Conservation (phyloP, 176 grass and related monocot genomes). For the Cenchrus purpureus region DNA sequence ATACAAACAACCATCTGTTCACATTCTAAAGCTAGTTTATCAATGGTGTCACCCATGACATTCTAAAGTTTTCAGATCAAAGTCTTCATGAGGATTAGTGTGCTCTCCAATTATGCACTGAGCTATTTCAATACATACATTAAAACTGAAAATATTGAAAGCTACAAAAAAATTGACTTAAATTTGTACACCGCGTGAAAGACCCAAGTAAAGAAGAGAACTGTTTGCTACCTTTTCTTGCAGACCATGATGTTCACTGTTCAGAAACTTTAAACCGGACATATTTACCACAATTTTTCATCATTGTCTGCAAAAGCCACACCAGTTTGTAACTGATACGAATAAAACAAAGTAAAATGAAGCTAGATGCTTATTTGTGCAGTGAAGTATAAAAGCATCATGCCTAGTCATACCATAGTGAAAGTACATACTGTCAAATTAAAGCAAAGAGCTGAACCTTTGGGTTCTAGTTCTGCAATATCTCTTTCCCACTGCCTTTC, state of each 20-base stretch:
- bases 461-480: conserved; percentile 72
- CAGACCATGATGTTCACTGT: conserved; percentile 54
- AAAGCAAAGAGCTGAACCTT: conserved; percentile 85
- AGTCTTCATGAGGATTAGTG: neutral
- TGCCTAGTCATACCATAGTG: neutral
- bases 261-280: conserved; percentile 79
- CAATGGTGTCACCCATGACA: neutral
- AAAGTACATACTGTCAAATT: conserved; percentile 62
- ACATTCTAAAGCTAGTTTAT: neutral
- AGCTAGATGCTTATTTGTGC: neutral
- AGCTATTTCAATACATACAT: conserved; percentile 7
- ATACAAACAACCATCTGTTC: neutral
- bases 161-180: neutral
- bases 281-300: conserved; percentile 86
- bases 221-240: conserved; percentile 64
- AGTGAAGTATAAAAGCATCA: neutral
- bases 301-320: conserved; percentile 93
- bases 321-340: conserved; percentile 28
- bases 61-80: neutral
- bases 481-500: conserved; percentile 75
- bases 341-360: conserved; percentile 24
- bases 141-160: neutral
- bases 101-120: conserved; percentile 6
- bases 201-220: neutral
- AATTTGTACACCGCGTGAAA: neutral